These are phyloP conservation scores for Penicillium canariense DNA, from an alignment of 495 filamentous ascomycete genomes.

Conservation along the genomic window DNA sequence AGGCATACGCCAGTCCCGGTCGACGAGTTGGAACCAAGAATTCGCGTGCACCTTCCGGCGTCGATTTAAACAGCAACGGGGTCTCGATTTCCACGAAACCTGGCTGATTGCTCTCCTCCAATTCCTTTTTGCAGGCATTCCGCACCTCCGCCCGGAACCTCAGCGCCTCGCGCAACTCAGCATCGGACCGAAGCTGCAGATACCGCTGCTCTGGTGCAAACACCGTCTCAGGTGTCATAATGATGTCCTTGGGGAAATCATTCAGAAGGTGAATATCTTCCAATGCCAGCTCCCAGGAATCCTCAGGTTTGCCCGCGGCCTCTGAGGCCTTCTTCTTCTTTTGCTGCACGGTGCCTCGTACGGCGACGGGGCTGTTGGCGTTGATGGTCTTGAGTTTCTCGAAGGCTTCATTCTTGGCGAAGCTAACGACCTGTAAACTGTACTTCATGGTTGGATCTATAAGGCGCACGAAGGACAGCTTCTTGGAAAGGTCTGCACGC, in stretches of 20 bases:
- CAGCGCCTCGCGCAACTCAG: slow-evolving; percentile 59
- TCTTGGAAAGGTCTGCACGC: slow-evolving; percentile 60
- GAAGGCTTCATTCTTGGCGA: slow-evolving; percentile 40
- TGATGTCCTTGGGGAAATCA: slow-evolving; percentile 70
- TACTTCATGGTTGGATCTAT: slow-evolving; percentile 47
- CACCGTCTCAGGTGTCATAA: slow-evolving; percentile 65
- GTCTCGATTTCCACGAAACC: slow-evolving; percentile 84
- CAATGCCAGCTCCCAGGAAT: slow-evolving; percentile 60
- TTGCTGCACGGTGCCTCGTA: slow-evolving; percentile 48
- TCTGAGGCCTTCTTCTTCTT: slow-evolving; percentile 37
- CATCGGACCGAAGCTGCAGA: slow-evolving; percentile 76
- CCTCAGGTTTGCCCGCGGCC: slow-evolving; percentile 24
- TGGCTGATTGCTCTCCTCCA: slow-evolving; percentile 38
- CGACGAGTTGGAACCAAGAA: slow-evolving; percentile 89
- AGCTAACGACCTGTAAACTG: slow-evolving; percentile 54
- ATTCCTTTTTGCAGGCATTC: slow-evolving; percentile 48
- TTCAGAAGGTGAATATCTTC: slow-evolving; percentile 68
- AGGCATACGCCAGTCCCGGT: slow-evolving; percentile 75
- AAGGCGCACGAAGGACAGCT: slow-evolving; percentile 66
- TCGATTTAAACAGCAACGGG: slow-evolving; percentile 93
- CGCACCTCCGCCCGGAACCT: slow-evolving; percentile 54
- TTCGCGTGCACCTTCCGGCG: slow-evolving; percentile 91
- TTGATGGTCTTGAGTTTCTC: slow-evolving; percentile 47
- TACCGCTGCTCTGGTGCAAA: slow-evolving; percentile 76
- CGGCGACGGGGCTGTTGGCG: slow-evolving; percentile 50